Conservation (phyloP, 208 protist genomes). For the Polymyxa betae region DNA sequence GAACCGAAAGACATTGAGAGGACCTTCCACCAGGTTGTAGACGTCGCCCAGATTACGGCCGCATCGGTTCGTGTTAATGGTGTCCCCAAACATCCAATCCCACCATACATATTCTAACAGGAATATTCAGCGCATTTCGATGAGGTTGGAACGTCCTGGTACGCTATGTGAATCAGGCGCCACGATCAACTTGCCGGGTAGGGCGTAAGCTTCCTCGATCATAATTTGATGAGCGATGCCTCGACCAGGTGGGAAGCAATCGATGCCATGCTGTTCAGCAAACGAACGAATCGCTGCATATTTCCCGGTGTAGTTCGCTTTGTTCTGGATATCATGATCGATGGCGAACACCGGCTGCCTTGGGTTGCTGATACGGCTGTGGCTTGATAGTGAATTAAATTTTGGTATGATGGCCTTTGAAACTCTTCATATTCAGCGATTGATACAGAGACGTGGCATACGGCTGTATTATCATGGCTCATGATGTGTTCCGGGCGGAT, state of each 20-base stretch:
- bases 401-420: neutral
- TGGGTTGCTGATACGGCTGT: conserved; percentile 63
- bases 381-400: neutral
- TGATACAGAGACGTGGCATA: conserved; percentile 51
- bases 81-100: conserved; percentile 77
- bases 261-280: conserved; percentile 64
- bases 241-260: conserved; percentile 74
- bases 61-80: conserved; percentile 74
- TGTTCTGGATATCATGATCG: conserved; percentile 77
- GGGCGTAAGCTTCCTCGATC: conserved; percentile 77
- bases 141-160: neutral
- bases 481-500: conserved; percentile 74
- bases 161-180: conserved; percentile 76
- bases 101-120: conserved; percentile 66
- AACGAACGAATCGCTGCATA: conserved; percentile 70
- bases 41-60: conserved; percentile 77
- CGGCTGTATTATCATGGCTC: conserved; percentile 76
- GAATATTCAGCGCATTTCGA: neutral
- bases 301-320: conserved; percentile 65
- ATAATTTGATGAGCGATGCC: conserved; percentile 79
- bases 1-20: neutral
- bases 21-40: conserved; percentile 75
- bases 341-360: conserved; percentile 75
- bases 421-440: too few relatives aligned
- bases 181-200: conserved; percentile 71